These are phyloP conservation scores for Thermomucor indicae-seudaticae DNA, from an alignment of 371 early-diverging fungal species.

Conservation along the genomic window DNA sequence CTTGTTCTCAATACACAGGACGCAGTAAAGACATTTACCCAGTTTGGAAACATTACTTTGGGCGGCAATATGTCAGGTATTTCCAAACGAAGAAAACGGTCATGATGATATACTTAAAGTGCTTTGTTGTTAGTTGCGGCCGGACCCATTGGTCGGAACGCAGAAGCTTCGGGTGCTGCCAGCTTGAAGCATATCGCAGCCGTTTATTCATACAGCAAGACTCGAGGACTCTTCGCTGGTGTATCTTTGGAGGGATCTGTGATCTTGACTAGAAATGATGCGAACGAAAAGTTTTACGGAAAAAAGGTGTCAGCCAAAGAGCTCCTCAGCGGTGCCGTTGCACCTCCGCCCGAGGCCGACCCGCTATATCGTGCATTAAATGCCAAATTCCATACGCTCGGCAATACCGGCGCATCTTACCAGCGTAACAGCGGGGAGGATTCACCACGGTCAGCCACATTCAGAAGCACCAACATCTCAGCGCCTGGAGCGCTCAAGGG, in stretches of 20 bases:
- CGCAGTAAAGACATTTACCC: conserved; percentile 86
- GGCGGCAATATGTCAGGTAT: conserved; percentile 79
- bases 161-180: conserved; percentile 82
- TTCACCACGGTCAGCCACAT: not conserved
- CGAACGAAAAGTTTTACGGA: conserved; percentile 84
- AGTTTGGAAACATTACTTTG: conserved; percentile 88
- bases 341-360: conserved; percentile 81
- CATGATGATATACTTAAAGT: not conserved
- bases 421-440: conserved; percentile 16
- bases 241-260: conserved; percentile 93
- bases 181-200: conserved; percentile 77
- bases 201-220: conserved; percentile 87
- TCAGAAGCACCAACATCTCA: conserved; percentile 13
- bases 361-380: conserved; percentile 75
- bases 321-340: conserved; percentile 69
- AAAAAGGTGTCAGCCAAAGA: conserved; percentile 75
- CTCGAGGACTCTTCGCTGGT: conserved; percentile 86
- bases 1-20: conserved; percentile 80
- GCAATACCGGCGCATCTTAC: conserved; percentile 12
- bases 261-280: conserved; percentile 87
- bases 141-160: conserved; percentile 90
- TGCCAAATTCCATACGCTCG: conserved; percentile 16
- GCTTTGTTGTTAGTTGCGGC: conserved; percentile 67
- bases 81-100: not conserved
- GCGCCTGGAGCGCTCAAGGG: conserved; percentile 11